Evolutionary conservation across 768 basidiomycete genomes (phyloP).

Genomic region (Xanthoconium purpureum): DNA sequence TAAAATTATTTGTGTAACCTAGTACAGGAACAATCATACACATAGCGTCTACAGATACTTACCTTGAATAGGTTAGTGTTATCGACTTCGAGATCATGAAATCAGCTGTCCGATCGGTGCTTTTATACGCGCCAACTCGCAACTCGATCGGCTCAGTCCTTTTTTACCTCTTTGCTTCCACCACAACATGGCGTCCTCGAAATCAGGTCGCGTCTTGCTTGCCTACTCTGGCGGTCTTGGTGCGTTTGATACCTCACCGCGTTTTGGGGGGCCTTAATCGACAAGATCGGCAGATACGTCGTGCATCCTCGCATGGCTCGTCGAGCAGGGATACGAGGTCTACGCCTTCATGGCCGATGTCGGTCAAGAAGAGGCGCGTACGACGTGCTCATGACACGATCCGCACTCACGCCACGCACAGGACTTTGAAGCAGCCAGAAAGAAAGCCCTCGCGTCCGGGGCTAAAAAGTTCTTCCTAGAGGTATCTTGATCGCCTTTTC

Average conservation of each 20-base stretch:
- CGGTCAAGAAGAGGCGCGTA: slow-evolving; percentile 78
- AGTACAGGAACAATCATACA: too few relatives aligned
- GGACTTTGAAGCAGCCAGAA: slow-evolving; percentile 91
- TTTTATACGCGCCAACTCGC: not conserved
- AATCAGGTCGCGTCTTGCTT: slow-evolving; percentile 83
- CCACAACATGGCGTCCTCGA: slow-evolving; percentile 26
- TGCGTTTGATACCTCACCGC: slow-evolving; percentile 38
- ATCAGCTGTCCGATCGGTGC: not conserved
- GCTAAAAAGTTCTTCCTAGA: slow-evolving; percentile 95
- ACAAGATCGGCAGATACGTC: slow-evolving; percentile 69
- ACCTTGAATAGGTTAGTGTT: not conserved
- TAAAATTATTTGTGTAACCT: too few relatives aligned
- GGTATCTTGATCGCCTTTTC: slow-evolving; percentile 39
- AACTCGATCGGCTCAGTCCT: not conserved
- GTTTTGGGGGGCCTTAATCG: slow-evolving; percentile 4
- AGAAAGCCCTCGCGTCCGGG: slow-evolving; percentile 86
- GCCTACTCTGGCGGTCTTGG: slow-evolving; percentile 99
- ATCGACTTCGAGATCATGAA: not conserved
- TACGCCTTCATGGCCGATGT: slow-evolving; percentile 97
- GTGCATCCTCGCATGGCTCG: slow-evolving; percentile 98
- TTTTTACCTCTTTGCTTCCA: not conserved
- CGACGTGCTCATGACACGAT: not conserved
- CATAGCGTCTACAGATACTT: too few relatives aligned
- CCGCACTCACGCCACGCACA: slow-evolving; percentile 29
- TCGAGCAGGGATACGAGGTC: slow-evolving; percentile 97